Percentiles rank a stretch among this genome's conserved stretches.
Conservation (phyloP, 768 basidiomycete species). For the Lentinula raphanica region DNA sequence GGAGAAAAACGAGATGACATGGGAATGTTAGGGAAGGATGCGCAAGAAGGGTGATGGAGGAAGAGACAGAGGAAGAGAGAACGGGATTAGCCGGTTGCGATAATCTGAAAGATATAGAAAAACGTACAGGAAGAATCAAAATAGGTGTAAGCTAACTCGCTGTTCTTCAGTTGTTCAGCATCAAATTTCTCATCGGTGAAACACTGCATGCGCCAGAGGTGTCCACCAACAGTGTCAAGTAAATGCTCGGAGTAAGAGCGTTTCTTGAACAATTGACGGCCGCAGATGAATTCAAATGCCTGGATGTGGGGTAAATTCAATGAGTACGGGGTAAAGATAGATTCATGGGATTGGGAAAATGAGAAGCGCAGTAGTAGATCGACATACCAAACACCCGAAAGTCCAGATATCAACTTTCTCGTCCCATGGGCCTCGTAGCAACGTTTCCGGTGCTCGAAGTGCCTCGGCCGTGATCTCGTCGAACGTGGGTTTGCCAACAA, state of each 20-base stretch:
- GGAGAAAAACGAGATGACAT: background rate
- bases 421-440: slow-evolving; percentile 22
- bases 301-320: background rate
- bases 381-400: slow-evolving; percentile 24
- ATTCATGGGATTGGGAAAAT: background rate
- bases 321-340: background rate
- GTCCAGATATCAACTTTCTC: slow-evolving; percentile 26
- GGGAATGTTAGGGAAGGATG: background rate
- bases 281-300: slow-evolving; percentile 12
- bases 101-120: background rate
- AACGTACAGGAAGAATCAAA: slow-evolving; percentile 12
- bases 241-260: slow-evolving; percentile 11
- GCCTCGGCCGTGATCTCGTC: slow-evolving; percentile 17
- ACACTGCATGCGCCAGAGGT: slow-evolving; percentile 15
- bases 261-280: slow-evolving; percentile 11
- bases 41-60: background rate
- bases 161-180: slow-evolving; percentile 8
- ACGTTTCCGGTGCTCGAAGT: slow-evolving; percentile 24
- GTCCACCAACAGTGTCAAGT: slow-evolving; percentile 4
- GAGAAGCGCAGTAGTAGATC: too few species aligned
- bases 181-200: slow-evolving; percentile 13
- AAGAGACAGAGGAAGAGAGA: background rate
- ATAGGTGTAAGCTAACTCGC: slow-evolving; percentile 10
- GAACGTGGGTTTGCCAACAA: slow-evolving; percentile 5
- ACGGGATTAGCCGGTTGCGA: background rate